Evolutionary conservation across 2,329 filamentous ascomycete species (phyloP), one percentile per base, ranked within the genome.

Genomic region (Aaosphaeria pasadenensis): DNA sequence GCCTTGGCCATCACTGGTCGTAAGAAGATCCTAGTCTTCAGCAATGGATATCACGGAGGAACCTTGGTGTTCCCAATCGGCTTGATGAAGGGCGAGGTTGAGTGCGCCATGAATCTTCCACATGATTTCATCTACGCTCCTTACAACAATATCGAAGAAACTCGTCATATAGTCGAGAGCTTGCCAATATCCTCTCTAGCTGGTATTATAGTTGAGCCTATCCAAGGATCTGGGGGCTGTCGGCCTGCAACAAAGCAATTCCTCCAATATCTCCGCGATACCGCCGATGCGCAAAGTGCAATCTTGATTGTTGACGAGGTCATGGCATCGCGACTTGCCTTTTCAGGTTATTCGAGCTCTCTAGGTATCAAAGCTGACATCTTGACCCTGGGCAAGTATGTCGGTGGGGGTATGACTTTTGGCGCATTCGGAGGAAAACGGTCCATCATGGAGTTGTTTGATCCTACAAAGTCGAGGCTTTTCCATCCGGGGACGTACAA

Each of bases 281-380:
- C 71, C 6, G 75, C 81, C 1, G 68, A 66, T 17, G 61, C 73
- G 57, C 61, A 71, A 0, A 77, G 77, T 1, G 79, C 79, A 0
- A 45, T 88, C 1, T 75, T 88, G 51, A 81, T 88, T 31, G 71
- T 86, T 28, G 86, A 88, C 60, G 85, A 88, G 65, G 84, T 47
- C 29, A 39, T 47, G 7, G 13, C 45, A 11, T 47, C 45, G 13
- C 39, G 45, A 11, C 41, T 47, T n/a, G 6, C 13, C 31, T 11
- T 7, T 29, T 5, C n/a, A 17, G 45, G 45, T 9, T 7, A 9
- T 17, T 17, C 5, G 13, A 11, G 6, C 29, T 7, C 39, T 9
- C 7, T 29, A 33, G 30, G 33, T 13, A 28, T 47, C n/a, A 7
- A 5, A 7, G 7, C 39, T 9, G 45, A 47, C 28, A 43, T 88